phyloP scores from a whole-genome alignment of 306 rosid genomes.

The Citrullus amarus region DNA sequence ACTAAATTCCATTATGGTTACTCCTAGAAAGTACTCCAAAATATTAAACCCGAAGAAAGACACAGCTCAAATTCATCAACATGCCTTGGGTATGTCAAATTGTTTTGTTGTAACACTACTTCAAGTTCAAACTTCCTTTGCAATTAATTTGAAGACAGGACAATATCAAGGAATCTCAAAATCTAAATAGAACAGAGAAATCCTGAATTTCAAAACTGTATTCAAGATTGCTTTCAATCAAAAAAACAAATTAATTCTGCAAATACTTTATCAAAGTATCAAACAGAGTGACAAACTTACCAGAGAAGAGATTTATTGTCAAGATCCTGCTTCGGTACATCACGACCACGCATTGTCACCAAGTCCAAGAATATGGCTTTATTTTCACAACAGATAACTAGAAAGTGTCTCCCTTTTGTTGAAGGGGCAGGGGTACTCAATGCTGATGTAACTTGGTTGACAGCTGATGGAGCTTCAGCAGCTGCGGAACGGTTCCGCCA shows the following conservation, averaged over 20 bases:
- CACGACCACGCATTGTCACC: conserved; percentile 98
- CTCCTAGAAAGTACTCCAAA: no score
- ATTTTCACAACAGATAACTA: conserved; percentile 90
- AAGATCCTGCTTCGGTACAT: conserved; percentile 92
- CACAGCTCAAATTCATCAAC: no score
- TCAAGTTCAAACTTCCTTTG: not conserved
- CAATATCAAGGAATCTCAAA: not conserved
- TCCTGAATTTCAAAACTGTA: not conserved
- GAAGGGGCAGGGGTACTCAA: conserved; percentile 78
- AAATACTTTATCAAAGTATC: not conserved
- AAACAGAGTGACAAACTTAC: conserved; percentile 30
- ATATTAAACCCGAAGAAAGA: no score
- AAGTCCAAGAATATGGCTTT: conserved; percentile 96
- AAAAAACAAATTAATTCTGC: not conserved
- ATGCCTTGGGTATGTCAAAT: not conserved
- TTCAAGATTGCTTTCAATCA: not conserved
- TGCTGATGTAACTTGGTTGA: conserved; percentile 52
- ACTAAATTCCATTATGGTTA: no score
- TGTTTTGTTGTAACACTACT: not conserved
- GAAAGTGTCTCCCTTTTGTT: conserved; percentile 95
- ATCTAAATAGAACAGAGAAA: not conserved
- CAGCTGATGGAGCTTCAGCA: conserved; percentile 87
- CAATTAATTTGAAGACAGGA: not conserved
- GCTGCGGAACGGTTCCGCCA: conserved; percentile 90
- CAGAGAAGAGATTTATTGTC: conserved; percentile 91